These are phyloP conservation scores for Lophiostoma macrostomum DNA, from an alignment of 495 filamentous ascomycete genomes.

Conservation along the genomic window DNA sequence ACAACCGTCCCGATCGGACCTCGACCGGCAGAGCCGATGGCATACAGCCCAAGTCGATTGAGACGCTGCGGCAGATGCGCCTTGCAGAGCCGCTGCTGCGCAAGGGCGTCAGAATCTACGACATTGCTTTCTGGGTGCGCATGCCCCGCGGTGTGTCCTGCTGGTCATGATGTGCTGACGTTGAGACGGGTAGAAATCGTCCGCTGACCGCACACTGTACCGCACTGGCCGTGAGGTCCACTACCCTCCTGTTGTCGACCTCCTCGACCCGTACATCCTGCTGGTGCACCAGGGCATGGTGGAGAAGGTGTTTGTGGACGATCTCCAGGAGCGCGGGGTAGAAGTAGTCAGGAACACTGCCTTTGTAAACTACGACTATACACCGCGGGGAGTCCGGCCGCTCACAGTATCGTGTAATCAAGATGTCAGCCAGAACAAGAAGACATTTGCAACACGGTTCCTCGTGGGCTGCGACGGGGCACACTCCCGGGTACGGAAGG, in stretches of 20 bases:
- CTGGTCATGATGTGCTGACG: background rate
- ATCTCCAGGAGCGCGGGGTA: conserved; percentile 57
- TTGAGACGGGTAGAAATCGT: conserved; percentile 54
- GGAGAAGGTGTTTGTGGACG: conserved; percentile 63
- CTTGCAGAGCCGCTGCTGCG: conserved; percentile 61
- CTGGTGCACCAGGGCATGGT: conserved; percentile 74
- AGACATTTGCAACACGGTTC: conserved; percentile 23
- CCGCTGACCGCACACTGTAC: conserved; percentile 49
- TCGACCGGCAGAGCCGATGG: conserved; percentile 74
- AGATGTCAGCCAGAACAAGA: conserved; percentile 5
- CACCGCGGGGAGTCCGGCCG: conserved; percentile 13
- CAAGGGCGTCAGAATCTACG: conserved; percentile 63
- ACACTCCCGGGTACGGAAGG: conserved; percentile 52
- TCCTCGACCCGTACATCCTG: conserved; percentile 67
- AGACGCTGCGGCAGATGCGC: conserved; percentile 67
- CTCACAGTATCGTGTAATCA: conserved; percentile 19
- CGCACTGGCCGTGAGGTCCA: conserved; percentile 68
- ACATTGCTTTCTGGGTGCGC: conserved; percentile 65
- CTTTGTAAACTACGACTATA: conserved; percentile 36
- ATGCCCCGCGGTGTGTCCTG: background rate
- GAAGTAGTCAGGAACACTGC: conserved; percentile 55
- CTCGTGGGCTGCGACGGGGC: conserved; percentile 38
- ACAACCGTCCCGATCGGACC: conserved; percentile 66
- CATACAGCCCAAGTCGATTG: conserved; percentile 73
- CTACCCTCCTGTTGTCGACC: conserved; percentile 68